Conservation (phyloP, 2,329 filamentous ascomycete species). For the Xylariales sp. region DNA sequence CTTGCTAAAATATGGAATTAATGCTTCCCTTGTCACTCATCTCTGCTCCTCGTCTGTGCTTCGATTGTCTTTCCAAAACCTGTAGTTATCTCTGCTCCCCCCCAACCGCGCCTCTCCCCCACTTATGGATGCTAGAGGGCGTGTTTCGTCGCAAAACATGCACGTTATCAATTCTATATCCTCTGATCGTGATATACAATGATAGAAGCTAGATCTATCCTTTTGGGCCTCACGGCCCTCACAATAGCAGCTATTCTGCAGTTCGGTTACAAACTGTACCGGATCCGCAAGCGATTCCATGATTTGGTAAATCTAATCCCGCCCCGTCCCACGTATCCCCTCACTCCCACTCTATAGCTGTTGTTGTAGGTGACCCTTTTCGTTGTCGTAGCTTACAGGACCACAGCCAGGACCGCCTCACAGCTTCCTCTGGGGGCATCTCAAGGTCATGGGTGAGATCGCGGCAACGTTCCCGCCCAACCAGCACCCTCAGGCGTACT, state of each 20-base stretch:
- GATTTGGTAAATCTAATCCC: constrained; percentile 5
- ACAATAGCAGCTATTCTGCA: constrained; percentile 3
- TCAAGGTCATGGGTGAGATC: constrained; percentile 11
- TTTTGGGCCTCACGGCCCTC: neutral
- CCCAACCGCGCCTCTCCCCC: no score
- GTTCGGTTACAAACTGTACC: constrained; percentile 9
- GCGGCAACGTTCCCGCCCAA: constrained; percentile 14
- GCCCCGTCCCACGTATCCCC: neutral
- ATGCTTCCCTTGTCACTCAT: no score
- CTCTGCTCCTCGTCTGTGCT: no score
- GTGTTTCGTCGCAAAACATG: no score
- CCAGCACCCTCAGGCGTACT: constrained; percentile 16
- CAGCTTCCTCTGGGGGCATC: constrained; percentile 11
- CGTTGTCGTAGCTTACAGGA: no score
- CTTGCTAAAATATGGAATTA: no score
- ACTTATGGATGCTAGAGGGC: no score
- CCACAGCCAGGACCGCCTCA: constrained; percentile 10
- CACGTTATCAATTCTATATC: no score
- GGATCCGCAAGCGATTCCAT: constrained; percentile 5
- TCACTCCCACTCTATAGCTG: neutral
- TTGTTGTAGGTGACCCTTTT: no score
- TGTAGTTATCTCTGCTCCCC: no score
- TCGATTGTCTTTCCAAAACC: no score
- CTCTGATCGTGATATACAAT: no score
- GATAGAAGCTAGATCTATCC: neutral